These are phyloP conservation scores for Boletus semigastroideus DNA, from an alignment of 1,284 basidiomycete genomes.

Conservation along the genomic window DNA sequence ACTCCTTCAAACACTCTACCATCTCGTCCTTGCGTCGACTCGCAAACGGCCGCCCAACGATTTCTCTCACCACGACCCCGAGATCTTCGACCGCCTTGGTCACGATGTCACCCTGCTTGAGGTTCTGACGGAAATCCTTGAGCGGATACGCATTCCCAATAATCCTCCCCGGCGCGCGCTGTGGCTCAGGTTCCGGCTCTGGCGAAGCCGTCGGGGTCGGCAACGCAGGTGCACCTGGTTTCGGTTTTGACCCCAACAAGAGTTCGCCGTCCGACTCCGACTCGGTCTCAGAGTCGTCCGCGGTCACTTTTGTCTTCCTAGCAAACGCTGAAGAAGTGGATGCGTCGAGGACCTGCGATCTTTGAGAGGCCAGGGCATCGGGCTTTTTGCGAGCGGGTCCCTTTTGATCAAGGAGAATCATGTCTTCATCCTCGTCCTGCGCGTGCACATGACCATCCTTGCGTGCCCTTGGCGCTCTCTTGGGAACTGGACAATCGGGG, in stretches of 20 bases:
- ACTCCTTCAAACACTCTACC: slow-evolving; percentile 65
- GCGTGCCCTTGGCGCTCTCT: slow-evolving; percentile 46
- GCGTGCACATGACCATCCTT: slow-evolving; percentile 64
- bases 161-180: slow-evolving; percentile 52
- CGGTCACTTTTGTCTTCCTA: slow-evolving; percentile 30
- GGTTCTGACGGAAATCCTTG: slow-evolving; percentile 70
- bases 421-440: slow-evolving; percentile 59
- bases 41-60: slow-evolving; percentile 70
- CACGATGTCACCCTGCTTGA: slow-evolving; percentile 73
- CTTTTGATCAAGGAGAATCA: slow-evolving; percentile 60
- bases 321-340: slow-evolving; percentile 11
- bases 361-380: background rate
- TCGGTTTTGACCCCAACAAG: slow-evolving; percentile 26
- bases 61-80: slow-evolving; percentile 65
- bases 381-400: slow-evolving; percentile 30
- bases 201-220: slow-evolving; percentile 54
- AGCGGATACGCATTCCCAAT: slow-evolving; percentile 75
- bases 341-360: slow-evolving; percentile 3
- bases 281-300: slow-evolving; percentile 44
- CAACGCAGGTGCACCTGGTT: slow-evolving; percentile 25
- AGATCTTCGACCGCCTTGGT: slow-evolving; percentile 82
- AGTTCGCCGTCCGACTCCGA: slow-evolving; percentile 42
- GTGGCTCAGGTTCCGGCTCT: slow-evolving; percentile 44
- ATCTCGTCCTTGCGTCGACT: slow-evolving; percentile 64
- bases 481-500: slow-evolving; percentile 48